Percentiles rank a stretch among this genome's conserved stretches.
Conservation (phyloP, 1,284 basidiomycete genomes). For the Thecaphora frezii region DNA sequence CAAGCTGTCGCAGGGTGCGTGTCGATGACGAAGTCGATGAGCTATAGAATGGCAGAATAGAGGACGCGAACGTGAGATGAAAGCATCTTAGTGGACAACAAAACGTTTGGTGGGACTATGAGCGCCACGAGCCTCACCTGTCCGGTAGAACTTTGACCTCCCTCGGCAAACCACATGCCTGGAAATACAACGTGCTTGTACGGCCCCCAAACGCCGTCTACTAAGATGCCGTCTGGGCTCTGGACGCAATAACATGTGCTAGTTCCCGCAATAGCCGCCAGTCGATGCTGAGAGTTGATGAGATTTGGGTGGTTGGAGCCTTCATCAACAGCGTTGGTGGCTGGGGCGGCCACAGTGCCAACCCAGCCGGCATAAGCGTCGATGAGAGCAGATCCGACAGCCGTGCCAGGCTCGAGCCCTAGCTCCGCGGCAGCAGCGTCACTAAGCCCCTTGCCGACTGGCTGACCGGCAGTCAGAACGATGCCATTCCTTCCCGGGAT, state of each 20-base stretch:
- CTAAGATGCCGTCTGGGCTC: constrained; percentile 71
- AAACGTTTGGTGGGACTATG: no score
- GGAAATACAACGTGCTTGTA: constrained; percentile 88
- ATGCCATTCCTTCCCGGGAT: constrained; percentile 65
- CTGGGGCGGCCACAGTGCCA: constrained; percentile 85
- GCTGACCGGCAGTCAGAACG: constrained; percentile 86
- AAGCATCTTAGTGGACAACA: no score
- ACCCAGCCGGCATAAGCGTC: constrained; percentile 99
- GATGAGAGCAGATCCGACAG: constrained; percentile 90
- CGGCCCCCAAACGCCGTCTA: constrained; percentile 93
- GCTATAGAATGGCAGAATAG: constrained; percentile 60
- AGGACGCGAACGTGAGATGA: no score
- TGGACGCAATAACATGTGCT: constrained; percentile 89
- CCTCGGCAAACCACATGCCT: constrained; percentile 91
- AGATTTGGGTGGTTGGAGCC: constrained; percentile 60
- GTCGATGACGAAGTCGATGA: constrained; percentile 91
- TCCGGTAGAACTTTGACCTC: constrained; percentile 96
- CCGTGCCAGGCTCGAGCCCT: constrained; percentile 82
- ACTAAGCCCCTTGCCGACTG: constrained; percentile 81
- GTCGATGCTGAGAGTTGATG: constrained; percentile 64
- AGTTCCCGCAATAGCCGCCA: constrained; percentile 92
- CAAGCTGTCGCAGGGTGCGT: constrained; percentile 82
- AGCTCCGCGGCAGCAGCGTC: constrained; percentile 79
- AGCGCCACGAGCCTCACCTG: constrained; percentile 72
- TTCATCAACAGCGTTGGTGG: constrained; percentile 61